Evolutionary conservation across 2,329 filamentous ascomycete genomes (phyloP).

Genomic region (Thyridium curvatum): DNA sequence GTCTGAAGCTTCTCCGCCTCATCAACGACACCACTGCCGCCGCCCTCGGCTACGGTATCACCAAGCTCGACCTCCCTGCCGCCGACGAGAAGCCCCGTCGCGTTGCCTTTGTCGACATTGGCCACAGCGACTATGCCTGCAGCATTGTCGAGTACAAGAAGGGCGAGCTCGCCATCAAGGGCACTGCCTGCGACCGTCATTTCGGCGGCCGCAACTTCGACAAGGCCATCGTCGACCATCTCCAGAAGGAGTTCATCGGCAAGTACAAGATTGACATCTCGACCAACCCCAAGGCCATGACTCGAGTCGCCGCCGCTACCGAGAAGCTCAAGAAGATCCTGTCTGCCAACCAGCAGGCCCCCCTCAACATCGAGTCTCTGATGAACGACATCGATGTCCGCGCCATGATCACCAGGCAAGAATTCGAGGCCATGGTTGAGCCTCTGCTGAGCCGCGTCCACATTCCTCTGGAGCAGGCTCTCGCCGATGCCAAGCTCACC

Average conservation of each 20-base stretch:
- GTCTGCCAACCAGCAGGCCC: constrained; percentile 87
- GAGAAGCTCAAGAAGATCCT: constrained; percentile 99
- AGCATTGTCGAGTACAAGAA: constrained; percentile 96
- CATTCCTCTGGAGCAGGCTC: constrained; percentile 77
- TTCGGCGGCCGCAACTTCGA: constrained; percentile 98
- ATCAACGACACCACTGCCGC: constrained; percentile 98
- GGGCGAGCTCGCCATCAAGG: constrained; percentile 90
- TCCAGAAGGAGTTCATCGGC: constrained; percentile 91
- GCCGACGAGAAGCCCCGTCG: constrained; percentile 88
- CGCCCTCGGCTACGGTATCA: constrained; percentile 94
- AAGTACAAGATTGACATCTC: constrained; percentile 97
- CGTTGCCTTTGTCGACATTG: constrained; percentile 89
- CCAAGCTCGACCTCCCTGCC: constrained; percentile 85
- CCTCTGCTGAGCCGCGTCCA: constrained; percentile 71
- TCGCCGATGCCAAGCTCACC: constrained; percentile 88
- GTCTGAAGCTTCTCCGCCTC: constrained; percentile 83
- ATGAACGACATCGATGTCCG: constrained; percentile 97
- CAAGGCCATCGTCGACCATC: constrained; percentile 88
- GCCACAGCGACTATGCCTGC: constrained; percentile 91
- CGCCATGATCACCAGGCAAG: constrained; percentile 84
- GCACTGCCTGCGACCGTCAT: constrained; percentile 88
- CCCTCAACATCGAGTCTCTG: constrained; percentile 93
- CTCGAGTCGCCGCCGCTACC: constrained; percentile 79
- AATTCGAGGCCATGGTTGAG: constrained; percentile 85
- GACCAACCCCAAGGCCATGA: constrained; percentile 81